Evolutionary conservation across 805 yeast species (phyloP), one percentile per base, ranked within the genome.

Genomic region (Phaffomyces thermotolerans): DNA sequence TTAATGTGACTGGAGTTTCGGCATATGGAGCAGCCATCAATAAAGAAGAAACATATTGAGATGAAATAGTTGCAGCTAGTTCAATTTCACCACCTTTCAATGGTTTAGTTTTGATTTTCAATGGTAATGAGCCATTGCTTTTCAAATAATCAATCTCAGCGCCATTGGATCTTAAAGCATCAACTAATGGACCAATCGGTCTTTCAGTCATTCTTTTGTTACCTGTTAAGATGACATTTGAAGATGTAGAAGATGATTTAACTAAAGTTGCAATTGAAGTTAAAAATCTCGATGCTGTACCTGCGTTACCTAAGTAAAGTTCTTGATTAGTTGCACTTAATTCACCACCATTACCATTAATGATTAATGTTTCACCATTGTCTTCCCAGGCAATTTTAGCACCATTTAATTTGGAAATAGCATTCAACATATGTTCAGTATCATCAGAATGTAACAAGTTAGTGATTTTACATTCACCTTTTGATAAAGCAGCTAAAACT

Each of bases 1-100:
- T 68, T 59, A 93, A 75, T 8, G 95, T 88, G 27, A 91, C 95
- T 7, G 96, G 95, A 44, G 77, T 73, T 45, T 79, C 66, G 10
- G 98, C 98, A 59, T 90, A 93, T 39, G 99, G 99, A 32, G 99
- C 98, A 65, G 96, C 86, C 96, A 93, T 89, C 58, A 93, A 75
- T 44, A 93, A 75, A 0, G 98, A 91, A 2, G 98, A 90, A 37
- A 93, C 99, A 57, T 93, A 93, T 65, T 93, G 99, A 13, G 98
- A 93, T 1, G 98, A 90, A 37, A 93, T 86, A 5, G 98, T 90
- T 20, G 99, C 99, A 34, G 91, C 91, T 39, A 93, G 73, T 64
- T 90, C 96, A 50, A 93, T 88, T 51, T 86, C 71, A 20, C 99
- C 99, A 59, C 99, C 99, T 51, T 75, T 72, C 52, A 91, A 75